Evolutionary conservation across 139 green algal genomes (phyloP).

Genomic region (Haematococcus sp.): DNA sequence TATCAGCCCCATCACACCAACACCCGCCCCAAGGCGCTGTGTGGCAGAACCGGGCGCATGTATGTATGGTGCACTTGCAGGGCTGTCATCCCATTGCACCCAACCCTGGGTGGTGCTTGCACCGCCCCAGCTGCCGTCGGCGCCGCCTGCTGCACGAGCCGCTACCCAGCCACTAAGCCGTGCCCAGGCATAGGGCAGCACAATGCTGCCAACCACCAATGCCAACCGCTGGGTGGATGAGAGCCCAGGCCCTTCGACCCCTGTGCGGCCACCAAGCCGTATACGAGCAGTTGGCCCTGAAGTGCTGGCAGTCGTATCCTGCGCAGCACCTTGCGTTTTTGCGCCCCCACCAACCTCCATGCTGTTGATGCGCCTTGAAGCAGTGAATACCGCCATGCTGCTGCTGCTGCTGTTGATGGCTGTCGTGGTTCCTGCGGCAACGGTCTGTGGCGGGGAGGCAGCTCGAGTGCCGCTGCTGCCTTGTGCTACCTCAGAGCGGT

Average conservation of each 20-base stretch:
- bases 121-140: neutral
- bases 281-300: too few species aligned
- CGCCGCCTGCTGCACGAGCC: conserved; percentile 7
- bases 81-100: neutral
- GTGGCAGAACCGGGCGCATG: neutral
- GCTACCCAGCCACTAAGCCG: conserved; percentile 23
- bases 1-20: neutral
- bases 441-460: neutral
- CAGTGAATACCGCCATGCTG: neutral
- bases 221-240: conserved; percentile 41
- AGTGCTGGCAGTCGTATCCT: neutral
- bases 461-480: conserved; percentile 3
- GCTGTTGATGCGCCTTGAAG: too few species aligned
- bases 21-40: neutral
- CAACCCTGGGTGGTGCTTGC: neutral
- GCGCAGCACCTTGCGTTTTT: neutral
- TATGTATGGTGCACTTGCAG: neutral
- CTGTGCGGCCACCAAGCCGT: conserved; percentile 40
- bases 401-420: neutral
- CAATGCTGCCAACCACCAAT: conserved; percentile 52
- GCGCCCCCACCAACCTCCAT: neutral
- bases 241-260: conserved; percentile 69
- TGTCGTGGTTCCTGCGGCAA: neutral
- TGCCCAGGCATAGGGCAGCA: conserved; percentile 66
- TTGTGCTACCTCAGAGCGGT: conserved; percentile 56